Conservation (phyloP, 371 early-diverging fungal genomes). For the Rhizopus microsporus region DNA sequence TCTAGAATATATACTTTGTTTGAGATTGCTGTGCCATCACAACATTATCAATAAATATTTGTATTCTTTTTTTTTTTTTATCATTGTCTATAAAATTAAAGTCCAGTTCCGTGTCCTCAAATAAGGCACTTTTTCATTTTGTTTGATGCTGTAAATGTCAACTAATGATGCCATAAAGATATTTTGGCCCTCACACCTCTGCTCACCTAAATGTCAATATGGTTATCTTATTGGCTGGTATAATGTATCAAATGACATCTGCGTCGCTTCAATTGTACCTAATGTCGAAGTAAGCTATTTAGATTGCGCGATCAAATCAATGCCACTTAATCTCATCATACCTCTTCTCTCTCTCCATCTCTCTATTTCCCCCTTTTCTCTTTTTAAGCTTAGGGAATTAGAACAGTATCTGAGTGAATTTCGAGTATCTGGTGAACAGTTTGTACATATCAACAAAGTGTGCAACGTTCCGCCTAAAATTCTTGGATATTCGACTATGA, state of each 20-base stretch:
- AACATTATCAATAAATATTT: no score
- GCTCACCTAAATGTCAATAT: slow-evolving; percentile 26
- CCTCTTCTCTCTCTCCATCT: not conserved
- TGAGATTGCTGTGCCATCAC: no score
- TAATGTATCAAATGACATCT: slow-evolving; percentile 27
- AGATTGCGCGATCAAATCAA: no score
- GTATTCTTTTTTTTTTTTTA: not conserved
- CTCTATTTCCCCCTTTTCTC: not conserved
- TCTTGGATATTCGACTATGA: slow-evolving; percentile 27
- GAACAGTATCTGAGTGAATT: slow-evolving; percentile 28
- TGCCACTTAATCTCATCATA: not conserved
- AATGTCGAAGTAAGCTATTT: slow-evolving; percentile 27
- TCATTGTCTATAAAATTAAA: not conserved
- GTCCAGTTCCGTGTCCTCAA: not conserved
- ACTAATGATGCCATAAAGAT: slow-evolving; percentile 35
- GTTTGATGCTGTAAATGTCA: slow-evolving; percentile 7
- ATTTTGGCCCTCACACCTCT: slow-evolving; percentile 54
- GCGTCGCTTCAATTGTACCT: slow-evolving; percentile 42
- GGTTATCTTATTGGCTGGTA: slow-evolving; percentile 51
- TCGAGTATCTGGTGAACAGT: slow-evolving; percentile 31
- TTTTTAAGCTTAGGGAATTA: slow-evolving; percentile 30
- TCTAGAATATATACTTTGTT: no score
- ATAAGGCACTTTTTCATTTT: not conserved
- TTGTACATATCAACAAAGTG: slow-evolving; percentile 36
- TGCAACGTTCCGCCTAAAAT: slow-evolving; percentile 38